These are phyloP conservation scores for Capsella bursapastoris DNA, from an alignment of 345 rosid species.

Conservation along the genomic window DNA sequence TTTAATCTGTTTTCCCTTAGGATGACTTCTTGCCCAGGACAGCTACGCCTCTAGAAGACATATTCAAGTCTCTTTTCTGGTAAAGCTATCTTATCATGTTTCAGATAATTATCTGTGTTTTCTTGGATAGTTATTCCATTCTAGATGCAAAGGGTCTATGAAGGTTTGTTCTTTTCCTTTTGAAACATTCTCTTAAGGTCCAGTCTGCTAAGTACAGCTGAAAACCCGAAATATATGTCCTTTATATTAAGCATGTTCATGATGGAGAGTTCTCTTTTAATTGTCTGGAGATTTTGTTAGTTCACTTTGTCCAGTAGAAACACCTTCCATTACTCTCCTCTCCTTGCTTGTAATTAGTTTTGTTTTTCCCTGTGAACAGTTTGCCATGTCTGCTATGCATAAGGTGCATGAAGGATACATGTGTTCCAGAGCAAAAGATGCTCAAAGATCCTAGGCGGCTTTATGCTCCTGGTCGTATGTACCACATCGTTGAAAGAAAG, in stretches of 20 bases:
- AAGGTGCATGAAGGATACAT: constrained; percentile 93
- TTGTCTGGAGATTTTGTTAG: constrained; percentile 12
- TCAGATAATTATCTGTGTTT: not conserved
- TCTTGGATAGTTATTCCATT: no score
- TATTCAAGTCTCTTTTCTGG: constrained; percentile 99
- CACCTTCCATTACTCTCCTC: not conserved
- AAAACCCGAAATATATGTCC: not conserved
- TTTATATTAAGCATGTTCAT: not conserved
- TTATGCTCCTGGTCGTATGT: constrained; percentile 97
- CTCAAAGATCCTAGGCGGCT: constrained; percentile 94
- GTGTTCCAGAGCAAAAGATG: constrained; percentile 84
- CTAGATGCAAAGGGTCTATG: no score
- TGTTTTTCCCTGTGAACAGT: constrained; percentile 50
- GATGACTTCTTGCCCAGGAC: constrained; percentile 97
- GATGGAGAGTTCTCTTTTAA: not conserved
- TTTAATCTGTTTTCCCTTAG: constrained; percentile 47
- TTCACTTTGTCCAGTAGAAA: not conserved
- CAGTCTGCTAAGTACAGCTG: not conserved
- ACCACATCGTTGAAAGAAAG: constrained; percentile 93
- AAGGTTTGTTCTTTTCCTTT: not conserved
- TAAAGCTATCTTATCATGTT: constrained; percentile 37
- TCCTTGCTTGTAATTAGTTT: constrained; percentile 10
- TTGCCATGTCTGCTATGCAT: constrained; percentile 88
- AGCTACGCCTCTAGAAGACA: constrained; percentile 95
- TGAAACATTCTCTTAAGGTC: not conserved